Conservation (phyloP, 148 eudicot genomes). For the Arctostaphylos glauca region DNA sequence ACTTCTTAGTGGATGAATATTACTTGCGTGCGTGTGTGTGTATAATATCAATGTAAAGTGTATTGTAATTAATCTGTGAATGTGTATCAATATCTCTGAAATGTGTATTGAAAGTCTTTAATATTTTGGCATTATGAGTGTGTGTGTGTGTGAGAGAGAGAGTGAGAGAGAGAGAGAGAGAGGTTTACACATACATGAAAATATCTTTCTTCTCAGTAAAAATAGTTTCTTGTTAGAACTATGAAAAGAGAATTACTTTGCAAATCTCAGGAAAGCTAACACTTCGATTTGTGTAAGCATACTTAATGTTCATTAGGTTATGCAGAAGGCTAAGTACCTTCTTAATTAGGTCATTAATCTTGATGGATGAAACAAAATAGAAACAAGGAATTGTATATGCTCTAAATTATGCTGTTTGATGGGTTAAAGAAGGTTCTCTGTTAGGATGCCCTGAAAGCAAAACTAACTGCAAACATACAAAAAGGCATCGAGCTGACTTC, state of each 20-base stretch:
- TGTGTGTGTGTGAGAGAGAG: not conserved
- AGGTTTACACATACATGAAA: not conserved
- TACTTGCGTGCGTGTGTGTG: too few species aligned
- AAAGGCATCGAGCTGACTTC: not conserved
- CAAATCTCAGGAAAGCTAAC: not conserved
- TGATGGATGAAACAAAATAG: not conserved
- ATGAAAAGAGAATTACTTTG: not conserved
- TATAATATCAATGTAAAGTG: not conserved
- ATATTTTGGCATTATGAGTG: not conserved
- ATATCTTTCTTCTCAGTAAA: not conserved
- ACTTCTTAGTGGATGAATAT: not conserved
- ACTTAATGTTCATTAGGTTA: not conserved
- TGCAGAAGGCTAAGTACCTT: not conserved
- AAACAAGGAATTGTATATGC: not conserved
- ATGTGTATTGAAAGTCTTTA: not conserved
- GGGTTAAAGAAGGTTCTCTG: not conserved
- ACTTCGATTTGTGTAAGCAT: not conserved
- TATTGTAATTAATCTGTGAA: not conserved
- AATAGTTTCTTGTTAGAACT: not conserved
- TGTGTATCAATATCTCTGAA: not conserved
- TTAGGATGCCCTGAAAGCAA: not conserved
- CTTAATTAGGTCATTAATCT: not conserved
- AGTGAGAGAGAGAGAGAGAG: not conserved
- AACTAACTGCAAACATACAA: not conserved
- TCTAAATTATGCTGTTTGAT: not conserved